Evolutionary conservation across 306 rosid genomes (phyloP).

Genomic region (Datisca glomerata): DNA sequence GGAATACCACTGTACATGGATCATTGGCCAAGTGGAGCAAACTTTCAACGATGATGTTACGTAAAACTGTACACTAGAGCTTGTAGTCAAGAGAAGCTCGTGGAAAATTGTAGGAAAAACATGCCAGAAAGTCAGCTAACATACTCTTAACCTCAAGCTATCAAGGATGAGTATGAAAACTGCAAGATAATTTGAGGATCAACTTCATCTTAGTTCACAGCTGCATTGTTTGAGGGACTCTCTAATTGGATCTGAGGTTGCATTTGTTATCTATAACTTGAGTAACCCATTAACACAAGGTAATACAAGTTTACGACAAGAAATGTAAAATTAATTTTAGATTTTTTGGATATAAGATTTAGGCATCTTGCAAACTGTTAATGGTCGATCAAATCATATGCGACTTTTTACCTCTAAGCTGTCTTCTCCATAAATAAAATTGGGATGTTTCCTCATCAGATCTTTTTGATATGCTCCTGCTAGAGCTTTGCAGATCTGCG

Average conservation of each 20-base stretch:
- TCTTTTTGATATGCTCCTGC: neutral
- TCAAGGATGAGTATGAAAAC: neutral
- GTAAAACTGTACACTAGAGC: too few relatives aligned
- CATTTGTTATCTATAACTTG: neutral
- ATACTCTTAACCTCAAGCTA: neutral
- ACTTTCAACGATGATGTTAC: too few relatives aligned
- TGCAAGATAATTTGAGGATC: neutral
- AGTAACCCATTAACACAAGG: too few relatives aligned
- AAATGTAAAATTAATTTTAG: too few relatives aligned
- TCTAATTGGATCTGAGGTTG: neutral
- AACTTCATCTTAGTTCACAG: neutral
- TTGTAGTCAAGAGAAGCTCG: neutral
- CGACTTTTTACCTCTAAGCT: neutral
- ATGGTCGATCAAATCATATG: neutral
- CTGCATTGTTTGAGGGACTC: neutral
- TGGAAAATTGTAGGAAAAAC: neutral
- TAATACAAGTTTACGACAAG: neutral
- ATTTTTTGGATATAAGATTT: neutral
- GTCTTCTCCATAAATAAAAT: neutral
- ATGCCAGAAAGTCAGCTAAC: neutral
- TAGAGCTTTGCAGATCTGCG: neutral
- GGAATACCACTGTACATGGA: too few relatives aligned
- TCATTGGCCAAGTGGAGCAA: too few relatives aligned
- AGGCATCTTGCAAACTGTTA: neutral
- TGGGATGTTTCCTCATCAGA: neutral